A percentile compares a stretch with the other conserved stretches of the same genome.
These are phyloP conservation scores for Fistulinella cinereoalba DNA, from an alignment of 1,284 basidiomycete species.

Conservation along the genomic window DNA sequence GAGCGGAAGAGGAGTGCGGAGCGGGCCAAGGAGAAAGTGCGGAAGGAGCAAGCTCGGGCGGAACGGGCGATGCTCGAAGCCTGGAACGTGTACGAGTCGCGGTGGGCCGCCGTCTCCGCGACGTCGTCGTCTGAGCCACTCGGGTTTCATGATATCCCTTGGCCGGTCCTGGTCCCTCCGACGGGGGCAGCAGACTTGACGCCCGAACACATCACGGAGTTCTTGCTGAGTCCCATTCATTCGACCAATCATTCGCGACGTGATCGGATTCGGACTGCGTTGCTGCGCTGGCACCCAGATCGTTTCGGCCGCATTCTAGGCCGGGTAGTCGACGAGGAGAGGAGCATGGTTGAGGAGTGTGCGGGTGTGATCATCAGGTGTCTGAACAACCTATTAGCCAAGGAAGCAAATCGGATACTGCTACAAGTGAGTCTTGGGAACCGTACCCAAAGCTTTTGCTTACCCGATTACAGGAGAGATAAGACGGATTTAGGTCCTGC, in stretches of 20 bases:
- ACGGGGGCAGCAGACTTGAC: conserved; percentile 48
- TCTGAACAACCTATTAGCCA: conserved; percentile 64
- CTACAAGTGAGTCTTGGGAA: conserved; percentile 24
- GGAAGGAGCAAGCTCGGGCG: conserved; percentile 37
- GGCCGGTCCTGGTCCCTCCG: conserved; percentile 55
- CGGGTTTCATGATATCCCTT: conserved; percentile 63
- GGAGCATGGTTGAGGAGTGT: conserved; percentile 55
- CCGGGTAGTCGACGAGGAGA: conserved; percentile 56
- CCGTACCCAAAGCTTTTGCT: background rate
- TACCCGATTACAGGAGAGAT: conserved; percentile 18
- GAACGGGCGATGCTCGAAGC: conserved; percentile 46
- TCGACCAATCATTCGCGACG: conserved; percentile 55
- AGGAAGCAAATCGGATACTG: conserved; percentile 35
- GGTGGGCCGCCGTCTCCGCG: conserved; percentile 50
- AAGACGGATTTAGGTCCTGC: conserved; percentile 3
- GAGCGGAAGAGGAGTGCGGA: conserved; percentile 34
- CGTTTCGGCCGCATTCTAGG: conserved; percentile 56
- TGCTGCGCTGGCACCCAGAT: conserved; percentile 77
- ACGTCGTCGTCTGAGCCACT: conserved; percentile 45
- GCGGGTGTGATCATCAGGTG: conserved; percentile 67
- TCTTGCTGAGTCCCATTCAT: conserved; percentile 61
- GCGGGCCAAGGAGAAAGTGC: conserved; percentile 32
- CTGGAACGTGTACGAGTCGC: conserved; percentile 59
- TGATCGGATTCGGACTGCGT: conserved; percentile 60
- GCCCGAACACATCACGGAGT: conserved; percentile 46